Evolutionary conservation across 768 basidiomycete genomes (phyloP).

Genomic region (Mycena chlorophos): DNA sequence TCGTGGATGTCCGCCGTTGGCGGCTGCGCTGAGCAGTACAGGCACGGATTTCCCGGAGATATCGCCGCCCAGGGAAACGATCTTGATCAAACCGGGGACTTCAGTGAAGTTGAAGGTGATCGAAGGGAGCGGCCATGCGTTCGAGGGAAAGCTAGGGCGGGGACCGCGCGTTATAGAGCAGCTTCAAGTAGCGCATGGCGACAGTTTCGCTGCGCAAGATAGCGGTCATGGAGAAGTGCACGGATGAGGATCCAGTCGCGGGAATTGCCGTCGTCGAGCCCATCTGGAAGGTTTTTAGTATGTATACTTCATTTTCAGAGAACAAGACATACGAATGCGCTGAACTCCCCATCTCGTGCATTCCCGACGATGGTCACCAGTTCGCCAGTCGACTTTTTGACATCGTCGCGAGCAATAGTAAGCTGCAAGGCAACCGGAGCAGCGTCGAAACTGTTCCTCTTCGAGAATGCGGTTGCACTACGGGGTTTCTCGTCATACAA

Average conservation of each 20-base stretch:
- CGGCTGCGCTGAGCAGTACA: slow-evolving; percentile 18
- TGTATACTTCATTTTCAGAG: background rate
- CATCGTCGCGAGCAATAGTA: background rate
- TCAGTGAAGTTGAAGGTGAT: background rate
- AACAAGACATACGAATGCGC: background rate
- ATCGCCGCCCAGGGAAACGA: slow-evolving; percentile 17
- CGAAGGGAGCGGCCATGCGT: background rate
- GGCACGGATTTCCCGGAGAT: slow-evolving; percentile 3
- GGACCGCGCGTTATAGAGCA: background rate
- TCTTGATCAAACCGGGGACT: background rate
- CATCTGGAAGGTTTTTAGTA: background rate
- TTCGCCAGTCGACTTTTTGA: background rate
- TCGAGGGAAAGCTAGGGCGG: background rate
- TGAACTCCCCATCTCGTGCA: background rate
- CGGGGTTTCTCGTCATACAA: background rate
- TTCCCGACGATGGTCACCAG: background rate
- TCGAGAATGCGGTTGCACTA: background rate
- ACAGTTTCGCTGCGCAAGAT: background rate
- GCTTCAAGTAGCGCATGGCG: background rate
- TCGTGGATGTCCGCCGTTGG: slow-evolving; percentile 7
- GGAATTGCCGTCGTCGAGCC: background rate
- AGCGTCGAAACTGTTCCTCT: background rate
- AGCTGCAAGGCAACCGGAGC: background rate
- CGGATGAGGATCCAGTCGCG: background rate
- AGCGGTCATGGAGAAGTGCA: background rate